A percentile compares a stretch with the other conserved stretches of the same genome.
Conservation (phyloP, 2,329 filamentous ascomycete species). For the Colletotrichum graminicola region DNA sequence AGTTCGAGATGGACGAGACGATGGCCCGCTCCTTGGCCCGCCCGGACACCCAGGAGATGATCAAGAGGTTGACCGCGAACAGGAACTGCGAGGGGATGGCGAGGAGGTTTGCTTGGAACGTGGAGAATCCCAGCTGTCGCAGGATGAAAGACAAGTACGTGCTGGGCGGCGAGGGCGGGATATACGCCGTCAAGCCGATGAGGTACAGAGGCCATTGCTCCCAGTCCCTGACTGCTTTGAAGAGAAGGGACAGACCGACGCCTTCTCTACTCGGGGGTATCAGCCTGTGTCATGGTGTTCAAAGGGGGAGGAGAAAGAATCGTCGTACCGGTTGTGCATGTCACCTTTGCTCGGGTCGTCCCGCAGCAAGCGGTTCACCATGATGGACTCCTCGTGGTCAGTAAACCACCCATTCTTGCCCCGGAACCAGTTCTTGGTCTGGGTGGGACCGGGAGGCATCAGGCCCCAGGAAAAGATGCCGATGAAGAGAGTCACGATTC, state of each 20-base stretch:
- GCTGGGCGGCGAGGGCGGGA: conserved; percentile 56
- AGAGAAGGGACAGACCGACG: conserved; percentile 60
- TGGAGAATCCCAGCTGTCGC: conserved; percentile 56
- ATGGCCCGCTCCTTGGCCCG: conserved; percentile 59
- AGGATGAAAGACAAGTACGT: conserved; percentile 62
- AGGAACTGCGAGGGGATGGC: conserved; percentile 59
- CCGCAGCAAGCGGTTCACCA: conserved; percentile 70
- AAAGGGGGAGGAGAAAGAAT: not conserved
- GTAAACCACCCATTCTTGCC: conserved; percentile 72
- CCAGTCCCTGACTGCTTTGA: conserved; percentile 67
- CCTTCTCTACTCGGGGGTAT: conserved; percentile 50
- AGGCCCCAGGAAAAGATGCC: conserved; percentile 59
- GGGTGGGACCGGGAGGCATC: conserved; percentile 60
- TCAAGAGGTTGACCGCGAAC: conserved; percentile 60
- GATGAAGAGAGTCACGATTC: conserved; percentile 55
- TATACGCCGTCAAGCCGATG: conserved; percentile 62
- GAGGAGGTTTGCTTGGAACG: conserved; percentile 61
- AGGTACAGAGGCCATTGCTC: conserved; percentile 71
- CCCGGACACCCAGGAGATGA: conserved; percentile 60
- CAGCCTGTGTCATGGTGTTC: not conserved
- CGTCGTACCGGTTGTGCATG: conserved; percentile 67
- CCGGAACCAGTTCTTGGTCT: conserved; percentile 68
- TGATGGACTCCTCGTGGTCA: conserved; percentile 71
- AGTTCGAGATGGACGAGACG: conserved; percentile 59
- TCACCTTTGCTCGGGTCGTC: conserved; percentile 73